Percentiles rank a stretch among this genome's conserved stretches.
These are phyloP conservation scores for Eutrema japonicum DNA, from an alignment of 345 rosid species.

Conservation along the genomic window DNA sequence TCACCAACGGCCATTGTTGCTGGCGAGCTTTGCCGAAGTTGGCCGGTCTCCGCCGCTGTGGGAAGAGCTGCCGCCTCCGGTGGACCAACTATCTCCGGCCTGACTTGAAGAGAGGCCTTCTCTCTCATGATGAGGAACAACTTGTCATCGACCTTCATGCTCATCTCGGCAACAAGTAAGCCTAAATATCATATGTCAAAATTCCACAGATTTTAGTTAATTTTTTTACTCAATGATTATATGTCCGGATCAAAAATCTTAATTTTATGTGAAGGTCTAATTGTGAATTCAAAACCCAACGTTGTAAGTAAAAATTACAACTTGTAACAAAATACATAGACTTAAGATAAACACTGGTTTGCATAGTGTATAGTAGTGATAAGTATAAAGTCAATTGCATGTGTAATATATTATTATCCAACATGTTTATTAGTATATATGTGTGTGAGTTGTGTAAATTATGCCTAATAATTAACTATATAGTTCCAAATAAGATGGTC, in stretches of 20 bases:
- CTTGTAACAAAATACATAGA: too few species aligned
- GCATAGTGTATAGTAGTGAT: neutral
- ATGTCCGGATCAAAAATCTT: neutral
- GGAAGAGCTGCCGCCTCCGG: conserved; percentile 83
- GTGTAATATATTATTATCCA: conserved; percentile 15
- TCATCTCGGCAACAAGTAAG: conserved; percentile 70
- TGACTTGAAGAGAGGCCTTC: conserved; percentile 76
- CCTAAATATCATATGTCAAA: neutral
- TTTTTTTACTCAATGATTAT: neutral
- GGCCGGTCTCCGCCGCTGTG: conserved; percentile 82
- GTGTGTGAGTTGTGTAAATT: neutral
- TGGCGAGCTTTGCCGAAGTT: conserved; percentile 81
- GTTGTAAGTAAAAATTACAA: conserved; percentile 1
- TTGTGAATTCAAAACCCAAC: neutral
- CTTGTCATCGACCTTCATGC: conserved; percentile 79
- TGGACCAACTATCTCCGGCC: conserved; percentile 90
- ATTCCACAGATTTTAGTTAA: neutral
- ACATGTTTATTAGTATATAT: conserved; percentile 13
- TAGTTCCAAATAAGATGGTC: conserved; percentile 35
- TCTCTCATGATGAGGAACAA: conserved; percentile 64
- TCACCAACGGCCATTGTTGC: conserved; percentile 74
- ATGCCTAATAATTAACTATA: conserved; percentile 8
- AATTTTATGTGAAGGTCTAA: neutral
- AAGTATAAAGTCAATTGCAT: conserved; percentile 28
- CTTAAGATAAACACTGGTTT: conserved; percentile 14